Percentiles rank a stretch among this genome's conserved stretches.
Evolutionary conservation across 495 filamentous ascomycete species (phyloP).

Genomic region (Aspergillus haitiensis): DNA sequence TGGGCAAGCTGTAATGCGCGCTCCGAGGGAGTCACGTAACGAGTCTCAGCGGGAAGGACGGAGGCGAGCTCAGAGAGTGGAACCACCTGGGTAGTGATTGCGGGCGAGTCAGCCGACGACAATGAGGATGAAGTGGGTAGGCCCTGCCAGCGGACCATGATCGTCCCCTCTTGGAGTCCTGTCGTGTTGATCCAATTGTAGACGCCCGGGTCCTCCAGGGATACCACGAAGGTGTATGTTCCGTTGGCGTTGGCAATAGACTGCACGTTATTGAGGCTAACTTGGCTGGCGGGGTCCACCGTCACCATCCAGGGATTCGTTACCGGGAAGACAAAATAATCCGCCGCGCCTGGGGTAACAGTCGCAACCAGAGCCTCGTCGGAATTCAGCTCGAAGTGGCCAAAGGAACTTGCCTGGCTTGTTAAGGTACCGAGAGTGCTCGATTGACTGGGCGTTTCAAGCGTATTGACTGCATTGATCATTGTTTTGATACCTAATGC

Average conservation of each 20-base stretch:
- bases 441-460: conserved; percentile 16
- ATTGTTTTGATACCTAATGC: conserved; percentile 20
- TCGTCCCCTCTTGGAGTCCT: conserved; percentile 18
- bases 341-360: conserved; percentile 15
- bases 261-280: conserved; percentile 6
- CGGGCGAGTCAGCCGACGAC: not conserved
- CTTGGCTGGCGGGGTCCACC: conserved; percentile 1
- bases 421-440: conserved; percentile 22
- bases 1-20: not conserved
- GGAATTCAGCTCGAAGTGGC: conserved; percentile 17
- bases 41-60: not conserved
- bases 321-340: conserved; percentile 21
- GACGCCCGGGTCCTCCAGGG: conserved; percentile 15
- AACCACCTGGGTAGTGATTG: not conserved
- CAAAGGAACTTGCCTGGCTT: conserved; percentile 22
- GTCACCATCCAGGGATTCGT: conserved; percentile 22
- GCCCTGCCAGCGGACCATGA: conserved; percentile 25
- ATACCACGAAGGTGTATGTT: conserved; percentile 21
- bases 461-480: conserved; percentile 18
- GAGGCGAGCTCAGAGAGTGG: not conserved
- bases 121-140: not conserved
- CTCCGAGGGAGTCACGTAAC: not conserved
- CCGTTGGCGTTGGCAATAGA: conserved; percentile 12
- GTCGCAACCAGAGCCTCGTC: conserved; percentile 20
- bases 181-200: conserved; percentile 22